Percentiles rank a stretch among this genome's conserved stretches.
These are phyloP conservation scores for Cercospora brassicicola DNA, from an alignment of 2,329 filamentous ascomycete species.

Conservation along the genomic window DNA sequence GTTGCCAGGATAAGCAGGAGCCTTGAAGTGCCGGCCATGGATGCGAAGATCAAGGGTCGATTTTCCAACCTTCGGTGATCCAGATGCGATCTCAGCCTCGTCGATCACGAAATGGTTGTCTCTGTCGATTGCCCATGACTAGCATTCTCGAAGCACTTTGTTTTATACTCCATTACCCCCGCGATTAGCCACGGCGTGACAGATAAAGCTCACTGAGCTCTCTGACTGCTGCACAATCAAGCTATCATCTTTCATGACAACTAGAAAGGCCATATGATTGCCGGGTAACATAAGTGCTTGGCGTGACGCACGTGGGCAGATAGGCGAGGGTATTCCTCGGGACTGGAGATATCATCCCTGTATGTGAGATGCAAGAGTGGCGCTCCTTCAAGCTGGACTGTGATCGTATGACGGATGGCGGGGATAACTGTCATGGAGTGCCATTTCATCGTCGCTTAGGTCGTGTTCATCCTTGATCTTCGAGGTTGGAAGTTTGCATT, in stretches of 20 bases:
- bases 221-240: background rate
- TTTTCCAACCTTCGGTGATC: background rate
- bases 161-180: background rate
- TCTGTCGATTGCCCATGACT: background rate
- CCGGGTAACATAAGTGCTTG: background rate
- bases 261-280: background rate
- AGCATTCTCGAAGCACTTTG: background rate
- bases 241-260: background rate
- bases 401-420: background rate
- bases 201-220: background rate
- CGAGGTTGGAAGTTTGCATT: background rate
- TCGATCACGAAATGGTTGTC: background rate
- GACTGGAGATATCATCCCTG: background rate
- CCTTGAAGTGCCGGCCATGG: background rate
- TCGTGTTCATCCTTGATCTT: background rate
- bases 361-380: background rate
- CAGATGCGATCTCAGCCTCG: background rate
- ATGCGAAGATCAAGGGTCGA: background rate
- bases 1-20: background rate
- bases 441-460: slow-evolving; percentile 6
- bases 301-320: background rate
- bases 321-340: background rate
- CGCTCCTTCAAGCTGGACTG: background rate
- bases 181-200: background rate
- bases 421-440: background rate